Percentiles rank a stretch among this genome's conserved stretches.
Conservation (phyloP, 495 filamentous ascomycete genomes). For the Xylaria scruposa region DNA sequence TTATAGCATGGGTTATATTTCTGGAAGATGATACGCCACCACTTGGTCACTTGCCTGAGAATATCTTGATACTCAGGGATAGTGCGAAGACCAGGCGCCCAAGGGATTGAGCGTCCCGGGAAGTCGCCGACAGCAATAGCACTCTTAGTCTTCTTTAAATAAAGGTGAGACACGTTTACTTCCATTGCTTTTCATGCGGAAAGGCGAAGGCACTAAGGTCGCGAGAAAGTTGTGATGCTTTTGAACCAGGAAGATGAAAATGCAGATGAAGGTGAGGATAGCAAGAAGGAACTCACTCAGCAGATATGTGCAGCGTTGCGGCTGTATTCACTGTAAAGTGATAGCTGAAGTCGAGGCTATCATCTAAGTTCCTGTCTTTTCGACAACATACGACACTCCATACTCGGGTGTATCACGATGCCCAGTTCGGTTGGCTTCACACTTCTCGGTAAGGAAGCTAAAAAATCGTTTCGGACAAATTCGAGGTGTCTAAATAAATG, state of each 20-base stretch:
- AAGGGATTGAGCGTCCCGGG: background rate
- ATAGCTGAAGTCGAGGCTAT: slow-evolving; percentile 13
- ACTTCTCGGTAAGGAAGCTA: background rate
- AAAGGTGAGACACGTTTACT: background rate
- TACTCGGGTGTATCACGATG: slow-evolving; percentile 5
- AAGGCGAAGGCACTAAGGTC: background rate
- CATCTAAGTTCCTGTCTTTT: background rate
- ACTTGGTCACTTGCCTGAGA: slow-evolving; percentile 14
- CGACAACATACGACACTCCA: slow-evolving; percentile 17
- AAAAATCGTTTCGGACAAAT: slow-evolving; percentile 6
- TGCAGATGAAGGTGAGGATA: background rate
- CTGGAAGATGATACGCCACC: background rate
- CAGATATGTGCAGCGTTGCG: background rate
- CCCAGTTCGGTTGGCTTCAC: background rate
- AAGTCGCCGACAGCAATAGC: background rate
- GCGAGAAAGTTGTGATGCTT: slow-evolving; percentile 8
- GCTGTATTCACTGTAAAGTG: background rate
- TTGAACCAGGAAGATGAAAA: background rate
- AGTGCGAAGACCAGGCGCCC: slow-evolving; percentile 2
- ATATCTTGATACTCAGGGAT: slow-evolving; percentile 10
- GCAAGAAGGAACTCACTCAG: slow-evolving; percentile 6
- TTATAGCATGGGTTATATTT: background rate
- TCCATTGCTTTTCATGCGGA: background rate
- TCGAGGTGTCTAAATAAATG: background rate
- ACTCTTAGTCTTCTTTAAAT: background rate